Evolutionary conservation across 345 rosid species (phyloP).

Genomic region (Salix dunnii): DNA sequence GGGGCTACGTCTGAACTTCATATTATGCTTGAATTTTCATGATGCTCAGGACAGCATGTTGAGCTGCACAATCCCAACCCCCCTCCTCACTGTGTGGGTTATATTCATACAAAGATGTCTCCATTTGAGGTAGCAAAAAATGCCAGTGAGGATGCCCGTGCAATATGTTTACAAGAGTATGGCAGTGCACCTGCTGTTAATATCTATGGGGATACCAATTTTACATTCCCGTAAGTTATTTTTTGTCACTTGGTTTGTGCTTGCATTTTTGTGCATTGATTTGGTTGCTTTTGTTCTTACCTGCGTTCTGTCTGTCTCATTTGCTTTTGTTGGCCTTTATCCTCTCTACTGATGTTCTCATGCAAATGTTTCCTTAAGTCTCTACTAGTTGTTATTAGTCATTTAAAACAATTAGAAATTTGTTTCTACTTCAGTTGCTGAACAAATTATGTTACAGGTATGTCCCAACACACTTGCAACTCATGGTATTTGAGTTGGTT

Average conservation of each 20-base stretch:
- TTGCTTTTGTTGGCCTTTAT: too few species aligned
- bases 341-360: neutral
- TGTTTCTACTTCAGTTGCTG: neutral
- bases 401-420: neutral
- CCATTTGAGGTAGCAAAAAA: constrained; percentile 80
- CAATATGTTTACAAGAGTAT: constrained; percentile 80
- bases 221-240: constrained; percentile 86
- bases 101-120: constrained; percentile 92
- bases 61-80: constrained; percentile 95
- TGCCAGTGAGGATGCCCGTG: constrained; percentile 89
- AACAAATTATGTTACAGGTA: constrained; percentile 40
- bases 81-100: constrained; percentile 74
- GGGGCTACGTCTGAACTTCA: constrained; percentile 1
- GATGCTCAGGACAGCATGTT: constrained; percentile 92
- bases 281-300: neutral
- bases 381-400: neutral
- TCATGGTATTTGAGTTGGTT: constrained; percentile 92
- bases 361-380: neutral
- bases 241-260: neutral
- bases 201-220: constrained; percentile 83
- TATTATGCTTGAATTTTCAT: constrained; percentile 13
- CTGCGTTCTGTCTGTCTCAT: neutral
- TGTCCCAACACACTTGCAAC: constrained; percentile 87
- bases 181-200: constrained; percentile 77
- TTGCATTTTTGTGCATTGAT: neutral